Evolutionary conservation across 345 rosid species (phyloP).

Genomic region (Mallotus nudiflorus): DNA sequence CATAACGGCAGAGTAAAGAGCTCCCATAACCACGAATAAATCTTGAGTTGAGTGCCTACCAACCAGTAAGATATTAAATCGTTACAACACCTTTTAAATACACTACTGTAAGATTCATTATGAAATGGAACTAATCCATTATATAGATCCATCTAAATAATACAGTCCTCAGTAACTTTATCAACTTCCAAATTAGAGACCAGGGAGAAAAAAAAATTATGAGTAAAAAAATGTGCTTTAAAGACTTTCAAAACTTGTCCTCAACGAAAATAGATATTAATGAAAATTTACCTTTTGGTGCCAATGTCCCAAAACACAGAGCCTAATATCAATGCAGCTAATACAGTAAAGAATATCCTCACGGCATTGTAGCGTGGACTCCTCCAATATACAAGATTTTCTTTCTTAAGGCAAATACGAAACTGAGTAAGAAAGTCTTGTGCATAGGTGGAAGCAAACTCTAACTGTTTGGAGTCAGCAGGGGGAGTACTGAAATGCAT

Average conservation of each 20-base stretch:
- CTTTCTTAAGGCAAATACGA: slow-evolving; percentile 69
- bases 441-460: slow-evolving; percentile 55
- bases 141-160: not conserved
- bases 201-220: not conserved
- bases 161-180: not conserved
- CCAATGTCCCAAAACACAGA: slow-evolving; percentile 82
- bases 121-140: too few species aligned
- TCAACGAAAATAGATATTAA: not conserved
- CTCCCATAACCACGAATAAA: slow-evolving; percentile 71
- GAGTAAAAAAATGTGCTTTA: not conserved
- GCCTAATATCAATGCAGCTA: slow-evolving; percentile 69
- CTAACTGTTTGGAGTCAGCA: slow-evolving; percentile 61
- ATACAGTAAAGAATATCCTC: slow-evolving; percentile 55
- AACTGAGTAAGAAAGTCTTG: slow-evolving; percentile 56
- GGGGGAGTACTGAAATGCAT: slow-evolving; percentile 53
- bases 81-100: not conserved
- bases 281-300: slow-evolving; percentile 43
- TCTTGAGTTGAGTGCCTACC: slow-evolving; percentile 55
- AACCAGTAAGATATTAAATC: not conserved
- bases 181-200: not conserved
- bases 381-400: slow-evolving; percentile 93
- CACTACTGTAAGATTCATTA: not conserved
- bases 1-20: slow-evolving; percentile 74
- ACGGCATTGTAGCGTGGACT: slow-evolving; percentile 81
- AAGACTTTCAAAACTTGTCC: not conserved